Conservation (phyloP, 768 basidiomycete species). For the Mycena pura region DNA sequence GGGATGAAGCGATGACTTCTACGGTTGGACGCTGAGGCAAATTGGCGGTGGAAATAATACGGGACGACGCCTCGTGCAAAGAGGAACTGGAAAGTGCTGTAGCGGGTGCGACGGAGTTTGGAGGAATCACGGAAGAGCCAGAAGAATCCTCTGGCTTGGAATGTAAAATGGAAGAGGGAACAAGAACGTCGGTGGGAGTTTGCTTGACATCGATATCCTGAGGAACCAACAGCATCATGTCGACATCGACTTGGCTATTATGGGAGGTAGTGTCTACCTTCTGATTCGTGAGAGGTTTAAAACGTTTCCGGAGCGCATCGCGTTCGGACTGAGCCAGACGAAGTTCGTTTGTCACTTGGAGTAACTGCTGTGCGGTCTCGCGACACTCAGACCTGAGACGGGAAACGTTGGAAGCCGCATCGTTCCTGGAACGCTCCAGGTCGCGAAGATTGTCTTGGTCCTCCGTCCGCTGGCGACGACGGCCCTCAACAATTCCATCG, state of each 20-base stretch:
- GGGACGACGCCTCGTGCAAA: neutral
- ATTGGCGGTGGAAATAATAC: neutral
- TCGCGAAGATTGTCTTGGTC: constrained; percentile 42
- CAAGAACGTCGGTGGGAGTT: neutral
- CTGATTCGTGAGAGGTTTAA: constrained; percentile 8
- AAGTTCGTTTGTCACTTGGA: constrained; percentile 32
- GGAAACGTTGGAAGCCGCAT: constrained; percentile 14
- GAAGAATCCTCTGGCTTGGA: constrained; percentile 1
- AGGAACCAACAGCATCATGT: constrained; percentile 19
- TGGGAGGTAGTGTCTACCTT: neutral
- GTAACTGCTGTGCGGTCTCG: constrained; percentile 37
- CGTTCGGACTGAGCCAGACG: constrained; percentile 39
- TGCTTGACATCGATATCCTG: constrained; percentile 3
- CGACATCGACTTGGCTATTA: constrained; percentile 15
- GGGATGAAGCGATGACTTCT: constrained; percentile 22
- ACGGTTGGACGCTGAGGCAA: constrained; percentile 18
- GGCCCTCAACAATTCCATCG: constrained; percentile 48
- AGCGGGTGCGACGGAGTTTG: neutral
- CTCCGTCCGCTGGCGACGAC: constrained; percentile 48
- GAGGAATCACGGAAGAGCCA: neutral
- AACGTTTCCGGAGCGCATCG: constrained; percentile 39
- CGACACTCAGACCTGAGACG: constrained; percentile 40
- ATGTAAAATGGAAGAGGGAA: neutral
- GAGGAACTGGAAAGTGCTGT: neutral
- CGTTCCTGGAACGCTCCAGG: constrained; percentile 40